A percentile compares a stretch with the other conserved stretches of the same genome.
These are phyloP conservation scores for Cryptococcus floricola DNA, from an alignment of 1,284 basidiomycete species.

Conservation along the genomic window DNA sequence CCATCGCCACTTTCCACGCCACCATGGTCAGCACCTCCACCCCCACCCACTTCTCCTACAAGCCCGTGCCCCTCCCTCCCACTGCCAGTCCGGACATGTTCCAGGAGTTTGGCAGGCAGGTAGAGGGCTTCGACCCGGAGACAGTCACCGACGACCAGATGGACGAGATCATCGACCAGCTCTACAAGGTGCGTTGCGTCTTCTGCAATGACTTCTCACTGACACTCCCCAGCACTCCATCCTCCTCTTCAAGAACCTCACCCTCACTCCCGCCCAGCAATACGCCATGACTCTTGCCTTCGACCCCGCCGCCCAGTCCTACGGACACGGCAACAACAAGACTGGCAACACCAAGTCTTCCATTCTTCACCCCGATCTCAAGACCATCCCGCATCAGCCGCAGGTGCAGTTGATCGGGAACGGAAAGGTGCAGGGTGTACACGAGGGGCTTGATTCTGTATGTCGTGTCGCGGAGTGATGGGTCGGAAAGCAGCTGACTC, in stretches of 20 bases:
- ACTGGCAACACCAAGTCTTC: constrained; percentile 66
- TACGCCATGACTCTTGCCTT: constrained; percentile 76
- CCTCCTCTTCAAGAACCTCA: constrained; percentile 66
- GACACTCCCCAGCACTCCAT: constrained; percentile 58
- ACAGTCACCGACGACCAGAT: constrained; percentile 56
- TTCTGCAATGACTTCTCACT: neutral
- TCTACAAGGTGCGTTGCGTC: constrained; percentile 59
- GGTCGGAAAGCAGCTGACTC: neutral
- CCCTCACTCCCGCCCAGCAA: constrained; percentile 73
- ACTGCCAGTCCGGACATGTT: constrained; percentile 60
- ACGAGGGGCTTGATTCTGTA: constrained; percentile 70
- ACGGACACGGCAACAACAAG: constrained; percentile 81
- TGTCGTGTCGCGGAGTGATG: constrained; percentile 9
- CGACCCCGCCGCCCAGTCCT: constrained; percentile 66
- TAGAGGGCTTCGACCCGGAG: constrained; percentile 60
- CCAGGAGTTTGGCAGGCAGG: constrained; percentile 61
- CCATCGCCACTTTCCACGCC: too few relatives aligned
- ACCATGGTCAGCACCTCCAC: constrained; percentile 10
- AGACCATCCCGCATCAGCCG: constrained; percentile 76
- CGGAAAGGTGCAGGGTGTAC: constrained; percentile 60
- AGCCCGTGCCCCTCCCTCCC: constrained; percentile 59
- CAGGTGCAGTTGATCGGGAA: constrained; percentile 85
- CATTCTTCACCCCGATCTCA: constrained; percentile 78
- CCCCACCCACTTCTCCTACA: constrained; percentile 21
- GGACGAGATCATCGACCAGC: constrained; percentile 58